These are phyloP conservation scores for Fusarium sp. DNA, from an alignment of 2,329 filamentous ascomycete species.

Conservation along the genomic window DNA sequence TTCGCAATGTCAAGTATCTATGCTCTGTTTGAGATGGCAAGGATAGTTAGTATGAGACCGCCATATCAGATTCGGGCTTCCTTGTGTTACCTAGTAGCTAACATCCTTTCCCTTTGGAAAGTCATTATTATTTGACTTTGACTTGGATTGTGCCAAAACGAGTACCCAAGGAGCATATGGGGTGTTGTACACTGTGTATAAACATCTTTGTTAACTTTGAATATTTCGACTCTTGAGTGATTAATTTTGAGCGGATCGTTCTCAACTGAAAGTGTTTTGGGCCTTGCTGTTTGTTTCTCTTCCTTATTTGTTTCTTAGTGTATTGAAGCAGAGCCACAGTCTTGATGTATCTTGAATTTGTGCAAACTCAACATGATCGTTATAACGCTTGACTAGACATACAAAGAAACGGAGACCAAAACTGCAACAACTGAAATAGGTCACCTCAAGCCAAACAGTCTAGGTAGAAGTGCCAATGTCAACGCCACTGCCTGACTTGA, in stretches of 20 bases:
- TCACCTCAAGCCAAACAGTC: background rate
- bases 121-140: accelerated
- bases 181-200: background rate
- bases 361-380: background rate
- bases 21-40: background rate
- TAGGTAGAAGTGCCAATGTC: no score
- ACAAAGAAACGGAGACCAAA: accelerated
- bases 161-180: no score
- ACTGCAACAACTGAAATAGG: background rate
- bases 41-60: background rate
- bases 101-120: no score
- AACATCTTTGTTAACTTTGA: background rate
- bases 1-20: accelerated
- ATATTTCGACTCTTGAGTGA: background rate
- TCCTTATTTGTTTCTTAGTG: background rate
- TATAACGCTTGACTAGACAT: background rate
- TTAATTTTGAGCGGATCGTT: accelerated
- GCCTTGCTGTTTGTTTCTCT: background rate
- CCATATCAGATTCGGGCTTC: background rate
- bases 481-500: background rate
- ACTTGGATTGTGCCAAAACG: background rate
- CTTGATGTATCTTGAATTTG: background rate
- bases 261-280: accelerated
- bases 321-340: background rate
- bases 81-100: background rate